Evolutionary conservation across 495 filamentous ascomycete species (phyloP), one percentile per base, ranked within the genome.

Genomic region (Penicillium argentinense): DNA sequence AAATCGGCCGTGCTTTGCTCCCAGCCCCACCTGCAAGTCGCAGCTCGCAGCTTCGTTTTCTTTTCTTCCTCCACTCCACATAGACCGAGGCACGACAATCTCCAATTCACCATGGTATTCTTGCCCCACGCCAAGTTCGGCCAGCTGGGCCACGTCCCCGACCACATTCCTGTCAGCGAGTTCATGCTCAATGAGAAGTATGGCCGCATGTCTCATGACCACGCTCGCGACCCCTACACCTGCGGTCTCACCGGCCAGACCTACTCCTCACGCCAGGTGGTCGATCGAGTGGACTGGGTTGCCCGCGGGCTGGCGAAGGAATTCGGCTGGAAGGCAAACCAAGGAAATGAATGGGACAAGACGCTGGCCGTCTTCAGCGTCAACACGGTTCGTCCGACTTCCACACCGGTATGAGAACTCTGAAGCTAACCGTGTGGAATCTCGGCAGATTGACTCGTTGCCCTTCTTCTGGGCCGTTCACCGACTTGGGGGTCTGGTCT

Each of bases 311-410:
- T 96, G 4, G 71, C 81, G 7, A 86, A 89, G 57, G 82, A 88
- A 51, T 68, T 93, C 53, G 83, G 80, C 38, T 95, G 87, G 86
- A 53, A 74, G 21, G 79, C 86, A 6, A 91, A 92, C 52, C 54
- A 78, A 47, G 89, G 88, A 16, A 80, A 79, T 0, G 86, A 91
- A 58, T 95, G 87, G 85, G 91, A 96, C 55, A 96, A 93, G 68
- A 83, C 90, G 17, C 55, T 90, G 37, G 84, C 77, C 9, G 67
- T 91, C 9, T 95, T 88, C 65, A 84, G 82, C 26, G 53, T 91
- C 42, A 96, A 96, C 54, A 89, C 89, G 18, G 89, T 91, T 71
- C 34, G 79, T 60, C 21, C n/a, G 16, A 8, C 17, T 12, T 9
- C 7, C 14, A 9, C 33, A 9, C 16, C n/a, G 9, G 3, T 21